phyloP scores from a whole-genome alignment of 2,329 filamentous ascomycete genomes.

The Geosmithia morbida region DNA sequence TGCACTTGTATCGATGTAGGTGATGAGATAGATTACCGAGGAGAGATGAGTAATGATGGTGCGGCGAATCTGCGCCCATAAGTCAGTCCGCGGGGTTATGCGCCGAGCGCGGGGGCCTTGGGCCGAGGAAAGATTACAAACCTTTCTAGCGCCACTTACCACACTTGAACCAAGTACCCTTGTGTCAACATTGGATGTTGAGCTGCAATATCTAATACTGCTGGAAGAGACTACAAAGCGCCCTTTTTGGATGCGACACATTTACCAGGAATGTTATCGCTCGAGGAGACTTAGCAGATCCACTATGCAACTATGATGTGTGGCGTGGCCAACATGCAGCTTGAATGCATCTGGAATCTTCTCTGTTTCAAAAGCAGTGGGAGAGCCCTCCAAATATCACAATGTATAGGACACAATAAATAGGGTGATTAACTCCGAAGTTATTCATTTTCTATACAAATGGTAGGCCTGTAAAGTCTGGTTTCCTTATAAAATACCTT shows the following conservation, averaged over 20 bases:
- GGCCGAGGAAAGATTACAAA: background rate
- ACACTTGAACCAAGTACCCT: background rate
- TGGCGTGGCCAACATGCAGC: background rate
- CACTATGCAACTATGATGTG: background rate
- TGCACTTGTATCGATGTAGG: background rate
- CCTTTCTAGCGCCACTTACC: background rate
- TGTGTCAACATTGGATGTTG: background rate
- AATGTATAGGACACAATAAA: no score
- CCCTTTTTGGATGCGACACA: background rate
- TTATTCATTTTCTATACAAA: no score
- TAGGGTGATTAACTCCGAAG: no score
- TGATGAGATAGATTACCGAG: background rate
- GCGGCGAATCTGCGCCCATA: background rate
- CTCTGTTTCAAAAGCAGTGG: no score
- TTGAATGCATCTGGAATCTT: background rate
- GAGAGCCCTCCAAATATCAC: no score
- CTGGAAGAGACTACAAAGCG: background rate
- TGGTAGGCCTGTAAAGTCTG: no score
- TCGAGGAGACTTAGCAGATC: background rate
- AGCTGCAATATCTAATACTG: no score
- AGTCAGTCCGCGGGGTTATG: background rate
- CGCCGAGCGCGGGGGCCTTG: background rate
- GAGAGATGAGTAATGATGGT: background rate
- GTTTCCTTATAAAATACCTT: no score
- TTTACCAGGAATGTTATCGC: background rate